Conservation (phyloP, 306 rosid species). For the Herpetospermum pedunculosum region DNA sequence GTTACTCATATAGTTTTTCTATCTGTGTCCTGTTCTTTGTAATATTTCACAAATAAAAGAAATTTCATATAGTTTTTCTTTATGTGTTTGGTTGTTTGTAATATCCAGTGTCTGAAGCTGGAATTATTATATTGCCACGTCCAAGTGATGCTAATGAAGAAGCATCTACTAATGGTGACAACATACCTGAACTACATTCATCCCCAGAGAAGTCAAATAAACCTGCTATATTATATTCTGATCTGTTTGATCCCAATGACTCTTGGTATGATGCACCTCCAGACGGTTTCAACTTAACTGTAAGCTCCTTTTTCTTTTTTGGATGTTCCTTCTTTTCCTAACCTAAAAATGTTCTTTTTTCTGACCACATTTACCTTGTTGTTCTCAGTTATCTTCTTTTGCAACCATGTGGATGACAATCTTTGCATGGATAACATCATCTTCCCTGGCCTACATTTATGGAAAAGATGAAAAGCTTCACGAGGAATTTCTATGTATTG, state of each 20-base stretch:
- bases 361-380: background rate
- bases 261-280: constrained; percentile 82
- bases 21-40: constrained; percentile 5
- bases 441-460: constrained; percentile 69
- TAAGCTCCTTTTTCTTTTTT: constrained; percentile 19
- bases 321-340: background rate
- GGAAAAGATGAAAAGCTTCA: constrained; percentile 78
- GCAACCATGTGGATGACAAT: constrained; percentile 78
- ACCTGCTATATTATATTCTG: constrained; percentile 36
- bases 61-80: background rate
- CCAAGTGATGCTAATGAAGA: constrained; percentile 29
- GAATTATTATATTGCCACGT: constrained; percentile 53
- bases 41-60: constrained; percentile 4
- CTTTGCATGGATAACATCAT: constrained; percentile 70
- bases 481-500: constrained; percentile 54
- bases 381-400: constrained; percentile 72
- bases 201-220: constrained; percentile 55
- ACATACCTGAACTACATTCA: constrained; percentile 26
- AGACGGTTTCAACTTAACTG: constrained; percentile 68
- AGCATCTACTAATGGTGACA: background rate
- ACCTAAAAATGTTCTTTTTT: background rate
- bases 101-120: constrained; percentile 65
- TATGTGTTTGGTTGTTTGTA: constrained; percentile 11
- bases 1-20: background rate
- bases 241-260: constrained; percentile 58